Conservation (phyloP, 331 rosid species). For the Cydonia oblonga region DNA sequence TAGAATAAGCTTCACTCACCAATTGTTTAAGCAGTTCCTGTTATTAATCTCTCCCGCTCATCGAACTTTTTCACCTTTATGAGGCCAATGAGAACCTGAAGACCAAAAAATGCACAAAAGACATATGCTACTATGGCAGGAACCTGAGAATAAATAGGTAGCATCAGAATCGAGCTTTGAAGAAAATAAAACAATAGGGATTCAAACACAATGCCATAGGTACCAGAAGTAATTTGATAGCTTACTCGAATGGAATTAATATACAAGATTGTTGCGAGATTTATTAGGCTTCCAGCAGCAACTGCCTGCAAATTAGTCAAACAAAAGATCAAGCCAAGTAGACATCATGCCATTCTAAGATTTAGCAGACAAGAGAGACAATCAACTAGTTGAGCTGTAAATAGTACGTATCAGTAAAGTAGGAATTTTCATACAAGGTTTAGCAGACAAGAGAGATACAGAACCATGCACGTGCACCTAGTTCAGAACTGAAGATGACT, state of each 20-base stretch:
- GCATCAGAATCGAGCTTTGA: not conserved
- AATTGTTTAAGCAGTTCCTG: conserved; percentile 64
- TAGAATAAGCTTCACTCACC: conserved; percentile 23
- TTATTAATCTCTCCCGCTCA: conserved; percentile 69
- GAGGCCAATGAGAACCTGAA: conserved; percentile 82
- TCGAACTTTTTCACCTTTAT: conserved; percentile 75
- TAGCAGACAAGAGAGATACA: not conserved
- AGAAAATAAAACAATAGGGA: not conserved
- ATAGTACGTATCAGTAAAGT: not conserved
- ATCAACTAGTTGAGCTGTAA: not conserved
- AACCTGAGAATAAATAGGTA: conserved; percentile 35
- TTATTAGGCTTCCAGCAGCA: conserved; percentile 84
- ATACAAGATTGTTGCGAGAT: conserved; percentile 77
- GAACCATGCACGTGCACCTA: not conserved
- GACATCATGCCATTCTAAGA: not conserved
- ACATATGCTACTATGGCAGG: conserved; percentile 62
- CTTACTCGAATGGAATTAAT: conserved; percentile 75
- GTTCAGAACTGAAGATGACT: not conserved
- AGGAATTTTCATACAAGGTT: not conserved
- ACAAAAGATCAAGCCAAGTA: not conserved
- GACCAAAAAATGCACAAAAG: conserved; percentile 59
- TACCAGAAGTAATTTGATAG: not conserved
- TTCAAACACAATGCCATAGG: not conserved
- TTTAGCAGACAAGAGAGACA: not conserved
- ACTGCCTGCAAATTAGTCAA: conserved; percentile 58